Conservation (phyloP, 1,139 yeast genomes). For the Entelexis sorbosivorans region DNA sequence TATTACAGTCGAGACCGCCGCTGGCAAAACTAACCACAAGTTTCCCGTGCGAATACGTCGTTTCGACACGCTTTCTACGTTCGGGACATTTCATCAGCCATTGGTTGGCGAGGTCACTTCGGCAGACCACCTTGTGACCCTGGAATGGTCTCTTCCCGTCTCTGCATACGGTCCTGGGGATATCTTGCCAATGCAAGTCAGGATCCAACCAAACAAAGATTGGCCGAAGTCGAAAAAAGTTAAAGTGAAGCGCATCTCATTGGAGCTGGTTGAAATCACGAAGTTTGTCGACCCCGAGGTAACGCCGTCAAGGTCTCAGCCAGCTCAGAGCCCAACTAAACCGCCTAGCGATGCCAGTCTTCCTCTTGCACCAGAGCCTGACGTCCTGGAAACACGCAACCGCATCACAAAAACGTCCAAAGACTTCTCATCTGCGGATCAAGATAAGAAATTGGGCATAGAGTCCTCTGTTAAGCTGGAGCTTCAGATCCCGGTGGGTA, state of each 20-base stretch:
- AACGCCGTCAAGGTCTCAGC: neutral
- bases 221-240: slow-evolving; percentile 32
- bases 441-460: slow-evolving; percentile 13
- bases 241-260: slow-evolving; percentile 30
- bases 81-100: slow-evolving; percentile 32
- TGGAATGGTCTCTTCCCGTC: slow-evolving; percentile 31
- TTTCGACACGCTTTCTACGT: slow-evolving; percentile 34
- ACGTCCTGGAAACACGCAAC: slow-evolving; percentile 25
- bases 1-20: slow-evolving; percentile 25
- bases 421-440: slow-evolving; percentile 25
- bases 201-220: slow-evolving; percentile 32
- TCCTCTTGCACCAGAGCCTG: neutral
- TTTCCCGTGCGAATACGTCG: slow-evolving; percentile 33
- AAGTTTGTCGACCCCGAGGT: slow-evolving; percentile 29
- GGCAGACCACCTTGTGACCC: slow-evolving; percentile 32
- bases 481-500: slow-evolving; percentile 28
- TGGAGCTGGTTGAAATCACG: slow-evolving; percentile 32
- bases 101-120: slow-evolving; percentile 26
- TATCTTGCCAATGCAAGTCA: slow-evolving; percentile 27
- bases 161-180: slow-evolving; percentile 36
- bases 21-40: slow-evolving; percentile 26
- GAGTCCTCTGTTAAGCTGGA: slow-evolving; percentile 25
- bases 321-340: neutral
- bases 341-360: neutral
- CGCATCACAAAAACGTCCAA: slow-evolving; percentile 28